These are phyloP conservation scores for Alternaria arbusti DNA, from an alignment of 2,329 filamentous ascomycete species.

Conservation along the genomic window DNA sequence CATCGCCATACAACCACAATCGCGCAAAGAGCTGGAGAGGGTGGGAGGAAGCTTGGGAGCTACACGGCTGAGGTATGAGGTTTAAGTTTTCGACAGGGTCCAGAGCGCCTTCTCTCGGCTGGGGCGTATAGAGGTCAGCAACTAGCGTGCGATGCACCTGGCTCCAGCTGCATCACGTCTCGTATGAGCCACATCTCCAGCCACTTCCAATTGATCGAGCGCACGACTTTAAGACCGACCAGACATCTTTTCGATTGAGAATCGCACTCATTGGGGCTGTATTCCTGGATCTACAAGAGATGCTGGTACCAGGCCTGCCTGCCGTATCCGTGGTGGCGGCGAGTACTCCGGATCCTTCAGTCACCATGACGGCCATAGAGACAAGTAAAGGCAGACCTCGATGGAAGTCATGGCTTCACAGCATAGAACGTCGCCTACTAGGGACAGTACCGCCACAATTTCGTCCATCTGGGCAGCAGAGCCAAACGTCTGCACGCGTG, in stretches of 20 bases:
- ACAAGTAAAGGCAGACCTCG: background rate
- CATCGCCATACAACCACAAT: background rate
- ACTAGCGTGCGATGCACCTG: background rate
- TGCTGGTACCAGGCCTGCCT: background rate
- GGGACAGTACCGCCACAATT: background rate
- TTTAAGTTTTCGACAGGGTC: background rate
- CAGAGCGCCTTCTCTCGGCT: background rate
- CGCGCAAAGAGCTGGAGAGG: background rate
- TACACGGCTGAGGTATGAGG: background rate
- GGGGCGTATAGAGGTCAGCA: background rate
- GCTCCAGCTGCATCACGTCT: background rate
- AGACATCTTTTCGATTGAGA: background rate
- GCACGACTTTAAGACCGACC: background rate
- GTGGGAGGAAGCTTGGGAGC: background rate
- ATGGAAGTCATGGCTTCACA: background rate
- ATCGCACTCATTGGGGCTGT: background rate
- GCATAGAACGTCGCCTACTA: background rate
- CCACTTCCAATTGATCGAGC: background rate
- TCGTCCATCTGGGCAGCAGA: rapidly evolving
- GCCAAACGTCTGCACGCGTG: background rate
- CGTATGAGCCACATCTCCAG: background rate
- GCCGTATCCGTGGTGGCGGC: background rate
- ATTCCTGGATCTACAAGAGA: background rate
- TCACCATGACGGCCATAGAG: too few relatives aligned
- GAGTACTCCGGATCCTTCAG: background rate